A percentile compares a stretch with the other conserved stretches of the same genome.
Evolutionary conservation across 495 filamentous ascomycete species (phyloP).

Genomic region (Aspergillus conjunctus): DNA sequence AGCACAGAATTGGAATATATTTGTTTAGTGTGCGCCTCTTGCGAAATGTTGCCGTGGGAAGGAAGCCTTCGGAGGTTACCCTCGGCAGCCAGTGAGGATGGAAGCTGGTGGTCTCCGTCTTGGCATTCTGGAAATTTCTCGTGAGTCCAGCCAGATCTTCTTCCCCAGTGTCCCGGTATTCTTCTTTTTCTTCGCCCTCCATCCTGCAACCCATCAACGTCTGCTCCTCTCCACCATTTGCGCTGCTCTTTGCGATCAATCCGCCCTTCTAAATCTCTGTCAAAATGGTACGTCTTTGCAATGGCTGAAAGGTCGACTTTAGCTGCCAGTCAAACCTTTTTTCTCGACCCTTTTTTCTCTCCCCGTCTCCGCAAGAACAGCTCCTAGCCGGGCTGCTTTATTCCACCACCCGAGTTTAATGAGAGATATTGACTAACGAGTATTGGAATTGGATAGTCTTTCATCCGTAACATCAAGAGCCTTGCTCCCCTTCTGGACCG

Average conservation of each 20-base stretch:
- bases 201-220: slow-evolving; percentile 27
- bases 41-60: background rate
- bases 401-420: background rate
- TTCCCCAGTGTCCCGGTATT: slow-evolving; percentile 32
- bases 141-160: slow-evolving; percentile 45
- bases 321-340: slow-evolving; percentile 19
- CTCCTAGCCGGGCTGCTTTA: background rate
- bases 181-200: slow-evolving; percentile 37
- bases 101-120: slow-evolving; percentile 46
- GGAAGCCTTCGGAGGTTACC: slow-evolving; percentile 24
- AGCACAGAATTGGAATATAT: background rate
- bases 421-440: background rate
- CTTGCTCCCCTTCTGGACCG: slow-evolving; percentile 97
- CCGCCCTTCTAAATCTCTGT: slow-evolving; percentile 15
- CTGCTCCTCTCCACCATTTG: slow-evolving; percentile 14
- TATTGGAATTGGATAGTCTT: slow-evolving; percentile 37
- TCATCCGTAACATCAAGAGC: slow-evolving; percentile 93
- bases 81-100: slow-evolving; percentile 35
- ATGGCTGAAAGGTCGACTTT: background rate
- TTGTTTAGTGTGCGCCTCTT: background rate
- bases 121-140: slow-evolving; percentile 62
- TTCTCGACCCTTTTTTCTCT: background rate
- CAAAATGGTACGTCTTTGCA: slow-evolving; percentile 35
- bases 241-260: slow-evolving; percentile 1
- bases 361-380: slow-evolving; percentile 3